Percentiles rank a stretch among this genome's conserved stretches.
phyloP scores from a whole-genome alignment of 1,139 yeast genomes.

The Sugiyamaella novakii region DNA sequence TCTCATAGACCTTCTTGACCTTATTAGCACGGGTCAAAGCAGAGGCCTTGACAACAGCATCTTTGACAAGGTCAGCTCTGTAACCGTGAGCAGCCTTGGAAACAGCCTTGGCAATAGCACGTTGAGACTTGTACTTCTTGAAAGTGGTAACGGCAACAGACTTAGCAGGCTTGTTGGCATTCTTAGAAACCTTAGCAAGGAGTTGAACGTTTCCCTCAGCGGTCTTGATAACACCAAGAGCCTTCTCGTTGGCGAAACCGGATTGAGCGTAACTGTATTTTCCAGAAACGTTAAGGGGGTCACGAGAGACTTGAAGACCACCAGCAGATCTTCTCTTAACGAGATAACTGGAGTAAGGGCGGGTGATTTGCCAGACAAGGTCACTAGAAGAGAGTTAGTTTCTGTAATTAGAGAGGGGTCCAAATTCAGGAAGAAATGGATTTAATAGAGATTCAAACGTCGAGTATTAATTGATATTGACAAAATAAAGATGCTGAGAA shows the following conservation, averaged over 20 bases:
- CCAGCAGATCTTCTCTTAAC: constrained; percentile 49
- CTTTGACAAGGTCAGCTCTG: constrained; percentile 51
- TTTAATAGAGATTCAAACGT: background rate
- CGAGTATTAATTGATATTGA: too few relatives aligned
- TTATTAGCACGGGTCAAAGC: constrained; percentile 47
- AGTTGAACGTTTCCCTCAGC: constrained; percentile 46
- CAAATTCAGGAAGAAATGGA: too few relatives aligned
- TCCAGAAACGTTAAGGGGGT: constrained; percentile 53
- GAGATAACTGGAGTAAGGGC: constrained; percentile 49
- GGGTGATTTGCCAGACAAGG: constrained; percentile 54
- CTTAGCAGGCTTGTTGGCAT: constrained; percentile 50
- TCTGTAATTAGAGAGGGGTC: background rate
- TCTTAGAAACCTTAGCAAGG: constrained; percentile 47
- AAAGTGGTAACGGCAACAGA: constrained; percentile 43
- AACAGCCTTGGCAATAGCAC: constrained; percentile 49
- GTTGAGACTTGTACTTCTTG: constrained; percentile 48
- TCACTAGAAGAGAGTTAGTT: constrained; percentile 41
- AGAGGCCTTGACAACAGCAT: constrained; percentile 50
- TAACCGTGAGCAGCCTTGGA: constrained; percentile 50
- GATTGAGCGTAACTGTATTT: constrained; percentile 50
- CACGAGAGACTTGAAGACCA: constrained; percentile 49
- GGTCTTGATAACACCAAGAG: constrained; percentile 48
- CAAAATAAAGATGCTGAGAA: too few relatives aligned
- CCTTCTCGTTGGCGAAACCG: constrained; percentile 53
- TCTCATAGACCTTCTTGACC: constrained; percentile 44